These are phyloP conservation scores for Eutrema salsugineum DNA, from an alignment of 441 rosid species.

Conservation along the genomic window DNA sequence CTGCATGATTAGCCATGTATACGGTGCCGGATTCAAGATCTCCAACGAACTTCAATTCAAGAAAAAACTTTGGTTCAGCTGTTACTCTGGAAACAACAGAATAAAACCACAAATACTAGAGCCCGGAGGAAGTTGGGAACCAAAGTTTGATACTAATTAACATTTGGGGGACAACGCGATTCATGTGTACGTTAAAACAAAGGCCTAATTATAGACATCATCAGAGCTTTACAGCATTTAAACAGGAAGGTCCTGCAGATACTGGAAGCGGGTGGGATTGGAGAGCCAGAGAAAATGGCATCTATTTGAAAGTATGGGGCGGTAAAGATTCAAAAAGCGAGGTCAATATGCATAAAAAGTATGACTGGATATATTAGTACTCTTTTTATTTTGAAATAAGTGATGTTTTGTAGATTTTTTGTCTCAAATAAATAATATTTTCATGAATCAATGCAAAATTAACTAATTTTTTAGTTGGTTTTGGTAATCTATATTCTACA, in stretches of 20 bases:
- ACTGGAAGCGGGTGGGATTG: conserved; percentile 12
- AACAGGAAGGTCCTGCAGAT: not conserved
- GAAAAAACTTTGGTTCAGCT: not conserved
- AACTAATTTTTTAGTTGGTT: too few relatives aligned
- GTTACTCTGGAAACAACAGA: not conserved
- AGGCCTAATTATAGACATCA: not conserved
- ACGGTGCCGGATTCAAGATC: not conserved
- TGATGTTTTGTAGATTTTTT: too few relatives aligned
- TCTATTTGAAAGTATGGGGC: not conserved
- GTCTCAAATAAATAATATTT: too few relatives aligned
- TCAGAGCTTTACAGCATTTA: conserved; percentile 8
- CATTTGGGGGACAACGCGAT: not conserved
- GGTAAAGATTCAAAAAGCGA: not conserved
- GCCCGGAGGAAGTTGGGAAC: not conserved
- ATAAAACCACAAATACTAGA: not conserved
- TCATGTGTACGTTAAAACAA: conserved; percentile 12
- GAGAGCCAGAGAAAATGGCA: conserved; percentile 23
- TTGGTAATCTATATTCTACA: too few relatives aligned
- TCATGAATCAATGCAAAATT: too few relatives aligned
- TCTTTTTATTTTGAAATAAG: too few relatives aligned
- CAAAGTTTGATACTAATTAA: not conserved
- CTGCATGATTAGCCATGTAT: conserved; percentile 9
- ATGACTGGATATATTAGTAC: too few relatives aligned
- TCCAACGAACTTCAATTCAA: conserved; percentile 2
- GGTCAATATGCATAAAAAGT: not conserved